Conservation (phyloP, 2,329 filamentous ascomycete species). For the Epichloe glyceriae region DNA sequence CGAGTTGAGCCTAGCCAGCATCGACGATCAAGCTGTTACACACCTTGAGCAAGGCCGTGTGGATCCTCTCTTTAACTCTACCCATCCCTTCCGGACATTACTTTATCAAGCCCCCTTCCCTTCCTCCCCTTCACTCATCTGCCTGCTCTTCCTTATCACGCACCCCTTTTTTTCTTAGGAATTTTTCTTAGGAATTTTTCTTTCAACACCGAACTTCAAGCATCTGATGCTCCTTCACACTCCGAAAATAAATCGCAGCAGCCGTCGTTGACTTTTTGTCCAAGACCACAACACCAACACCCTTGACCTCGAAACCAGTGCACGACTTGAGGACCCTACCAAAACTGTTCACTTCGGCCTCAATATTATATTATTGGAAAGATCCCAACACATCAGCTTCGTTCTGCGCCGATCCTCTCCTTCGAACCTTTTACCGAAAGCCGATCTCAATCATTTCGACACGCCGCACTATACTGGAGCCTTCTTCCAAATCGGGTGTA, state of each 20-base stretch:
- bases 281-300: neutral
- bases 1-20: slow-evolving; percentile 1
- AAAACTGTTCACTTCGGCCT: neutral
- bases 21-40: slow-evolving; percentile 6
- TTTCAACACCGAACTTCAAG: no score
- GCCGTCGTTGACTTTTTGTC: neutral
- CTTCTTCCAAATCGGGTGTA: neutral
- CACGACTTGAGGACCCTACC: neutral
- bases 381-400: neutral
- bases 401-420: neutral
- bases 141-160: neutral
- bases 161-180: neutral
- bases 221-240: neutral
- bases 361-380: neutral
- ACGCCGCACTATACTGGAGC: neutral
- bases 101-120: slow-evolving; percentile 5
- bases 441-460: neutral
- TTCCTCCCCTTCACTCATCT: slow-evolving; percentile 1
- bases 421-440: neutral
- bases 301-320: neutral
- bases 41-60: slow-evolving; percentile 4
- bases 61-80: slow-evolving; percentile 3
- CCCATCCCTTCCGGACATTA: slow-evolving; percentile 4
- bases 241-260: neutral
- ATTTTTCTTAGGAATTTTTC: neutral